Evolutionary conservation across 805 yeast genomes (phyloP), one percentile per base, ranked within the genome.

Genomic region (Zygoascus bituminiphila): DNA sequence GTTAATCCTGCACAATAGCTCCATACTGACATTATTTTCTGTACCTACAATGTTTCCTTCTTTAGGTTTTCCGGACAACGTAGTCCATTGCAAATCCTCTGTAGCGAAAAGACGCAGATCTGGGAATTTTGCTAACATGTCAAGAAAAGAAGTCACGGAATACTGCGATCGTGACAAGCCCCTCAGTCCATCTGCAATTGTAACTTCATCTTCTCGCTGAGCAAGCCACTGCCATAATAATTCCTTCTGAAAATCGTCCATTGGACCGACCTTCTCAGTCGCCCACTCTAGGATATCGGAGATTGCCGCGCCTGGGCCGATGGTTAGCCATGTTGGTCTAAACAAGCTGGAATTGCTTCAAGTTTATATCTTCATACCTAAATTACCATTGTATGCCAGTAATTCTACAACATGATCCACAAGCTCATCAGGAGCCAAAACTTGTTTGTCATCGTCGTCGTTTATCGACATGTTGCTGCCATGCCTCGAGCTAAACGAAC

Each of bases 11-110:
- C n/a, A n/a, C n/a, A n/a, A 22, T 22, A 24, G 8, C 9, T 15
- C 23, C 15, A 15, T 14, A 19, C 12, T 35, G 15, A 3, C 9
- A 24, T 20, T n/a, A 15, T 17, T 33, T 12, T 35, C 3, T 14
- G 33, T 8, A 33, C 31, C 9, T 29, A 55, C 51, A 2, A 60
- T 48, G 41, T 57, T 61, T 7, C 56, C 64, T 12, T 54, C 57
- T 23, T 57, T 57, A 0, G 64, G 61, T 9, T 48, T 39, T 2
- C 69, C 70, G 0, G 73, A 68, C 6, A 69, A 53, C 5, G 53
- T 57, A 10, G 52, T 36, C 71, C 72, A 69, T 38, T 65, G 67
- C 24, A 57, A 49, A 14, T 64, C 64, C 31, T 62, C 67, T 10
- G 59, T 54, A 6, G 66, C 69, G 26, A 41, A 52, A 23, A 49